Evolutionary conservation across 495 filamentous ascomycete species (phyloP).

Genomic region (Talaromyces wortmannii): DNA sequence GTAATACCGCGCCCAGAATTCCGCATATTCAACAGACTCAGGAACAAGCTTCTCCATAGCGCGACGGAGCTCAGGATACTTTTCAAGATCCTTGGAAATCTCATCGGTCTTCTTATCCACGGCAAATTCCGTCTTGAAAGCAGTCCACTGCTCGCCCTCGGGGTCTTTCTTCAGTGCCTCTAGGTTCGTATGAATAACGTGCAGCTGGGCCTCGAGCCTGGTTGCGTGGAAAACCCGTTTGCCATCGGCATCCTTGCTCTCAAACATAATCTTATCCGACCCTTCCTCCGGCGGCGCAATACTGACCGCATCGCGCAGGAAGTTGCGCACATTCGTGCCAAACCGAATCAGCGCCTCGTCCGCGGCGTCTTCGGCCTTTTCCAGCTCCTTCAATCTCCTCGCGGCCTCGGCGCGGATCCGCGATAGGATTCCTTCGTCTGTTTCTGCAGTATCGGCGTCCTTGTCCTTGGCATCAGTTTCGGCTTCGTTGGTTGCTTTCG

Average conservation of each 20-base stretch:
- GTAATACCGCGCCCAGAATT: conserved; percentile 95
- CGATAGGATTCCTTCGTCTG: conserved; percentile 64
- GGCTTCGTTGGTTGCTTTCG: conserved; percentile 17
- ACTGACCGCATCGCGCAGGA: conserved; percentile 83
- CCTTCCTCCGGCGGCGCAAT: conserved; percentile 61
- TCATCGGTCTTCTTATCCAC: conserved; percentile 78
- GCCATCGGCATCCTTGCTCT: conserved; percentile 84
- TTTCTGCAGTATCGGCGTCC: conserved; percentile 3
- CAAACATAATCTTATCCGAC: conserved; percentile 62
- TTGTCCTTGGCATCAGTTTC: conserved; percentile 16
- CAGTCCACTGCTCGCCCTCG: conserved; percentile 61
- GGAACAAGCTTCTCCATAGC: conserved; percentile 97
- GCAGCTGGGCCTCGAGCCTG: conserved; percentile 90
- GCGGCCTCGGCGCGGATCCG: conserved; percentile 75
- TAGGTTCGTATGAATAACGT: conserved; percentile 81
- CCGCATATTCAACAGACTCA: conserved; percentile 75
- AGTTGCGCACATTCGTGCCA: conserved; percentile 83
- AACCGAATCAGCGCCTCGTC: conserved; percentile 94
- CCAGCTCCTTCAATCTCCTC: conserved; percentile 81
- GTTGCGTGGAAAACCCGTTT: conserved; percentile 90
- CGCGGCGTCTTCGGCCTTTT: conserved; percentile 93
- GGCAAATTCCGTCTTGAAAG: conserved; percentile 71
- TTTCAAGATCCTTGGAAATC: conserved; percentile 76
- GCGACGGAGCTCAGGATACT: conserved; percentile 77
- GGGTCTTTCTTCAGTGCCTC: conserved; percentile 86